Evolutionary conservation across 345 rosid genomes (phyloP), one percentile per base, ranked within the genome.

Genomic region (Arabis hirsuta): DNA sequence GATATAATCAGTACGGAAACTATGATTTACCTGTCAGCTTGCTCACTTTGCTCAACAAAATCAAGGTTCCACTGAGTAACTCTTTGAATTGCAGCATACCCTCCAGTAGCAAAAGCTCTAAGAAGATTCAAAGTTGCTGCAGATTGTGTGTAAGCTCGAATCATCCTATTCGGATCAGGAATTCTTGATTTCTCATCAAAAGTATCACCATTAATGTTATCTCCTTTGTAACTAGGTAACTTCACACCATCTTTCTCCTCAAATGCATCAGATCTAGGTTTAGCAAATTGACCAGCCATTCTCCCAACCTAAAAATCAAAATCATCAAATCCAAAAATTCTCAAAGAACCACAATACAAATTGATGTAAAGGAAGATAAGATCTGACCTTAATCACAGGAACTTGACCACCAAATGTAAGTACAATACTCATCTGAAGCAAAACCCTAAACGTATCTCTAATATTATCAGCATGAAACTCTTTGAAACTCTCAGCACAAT

Each of bases 241-340:
- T 84, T 73, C 65, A 82, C 81, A 55, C 90, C 90, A 74, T 86
- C 53, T 53, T 67, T 82, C 76, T 70, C 88, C 80, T 86, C 90
- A 31, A 79, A 62, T 2, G 80, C 69, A 20, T 71, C 85, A n/a
- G 79, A 77, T 71, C 90, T 79, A 10, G 90, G 90, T 74, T 85
- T 85, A 0, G 87, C 90, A 55, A 85, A 85, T 76, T 85, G 89
- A 65, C 89, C 89, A 8, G 89, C 89, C 87, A 85, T 85, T 73
- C 89, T 85, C 55, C 90, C 90, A 62, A 85, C 89, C 89, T 85
- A 50, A 50, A 7, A 7, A 31, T 50, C 26, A 9, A 19, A 61
- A 53, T 26, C 70, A 56, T 19, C 57, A 13, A 31, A 34, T 34
- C 55, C 45, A 1, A 42, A 44, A 7, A 7, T 9, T n/a, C 16